Evolutionary conservation across 176 grass and related monocot genomes (phyloP), one percentile per base, ranked within the genome.

Genomic region (Microstegium vimineum): DNA sequence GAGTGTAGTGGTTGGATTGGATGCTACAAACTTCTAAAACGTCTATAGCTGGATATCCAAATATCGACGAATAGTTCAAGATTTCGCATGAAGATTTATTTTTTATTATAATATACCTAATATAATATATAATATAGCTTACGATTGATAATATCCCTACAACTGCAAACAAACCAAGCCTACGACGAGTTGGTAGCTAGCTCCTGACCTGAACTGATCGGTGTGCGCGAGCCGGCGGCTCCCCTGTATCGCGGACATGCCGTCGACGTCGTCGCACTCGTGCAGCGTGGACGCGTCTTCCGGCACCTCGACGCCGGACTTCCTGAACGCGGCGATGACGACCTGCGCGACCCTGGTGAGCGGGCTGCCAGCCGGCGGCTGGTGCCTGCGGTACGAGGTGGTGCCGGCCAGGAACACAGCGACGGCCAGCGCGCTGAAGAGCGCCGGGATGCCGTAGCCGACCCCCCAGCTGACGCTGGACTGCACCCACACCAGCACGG

Each of bases 401-500:
- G 66, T 82, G 26, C 86, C 78, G 47, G 67, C 57, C 6, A 74
- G 27, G 86, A 91, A 91, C 15, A 30, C 38, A 9, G 32, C 82
- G 37, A 82, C 46, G 31, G 85, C 46, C 1, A 85, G 45, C 2
- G 31, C 77, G 72, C 77, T 78, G 38, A 87, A 69, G 5, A 82
- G 30, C 16, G 86, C 77, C 5, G 86, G 82, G 66, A 91, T 85
- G 56, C 78, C 90, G 38, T 79, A 91, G 0, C 90, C 90, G 4
- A 87, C 42, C 3, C 61, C 60, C 90, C 90, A 91, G 28, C 90
- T 70, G 46, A 82, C 61, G 15, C 33, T 77, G 71, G 73, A 51
- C 78, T 91, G 86, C 61, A 91, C 82, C 90, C 86, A 91, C 46
- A 91, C 90, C 25, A 91, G 77, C 71, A 91, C 66, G 40, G 90